A percentile compares a stretch with the other conserved stretches of the same genome.
Conservation (phyloP, 2,329 filamentous ascomycete genomes). For the Eutypa lata region DNA sequence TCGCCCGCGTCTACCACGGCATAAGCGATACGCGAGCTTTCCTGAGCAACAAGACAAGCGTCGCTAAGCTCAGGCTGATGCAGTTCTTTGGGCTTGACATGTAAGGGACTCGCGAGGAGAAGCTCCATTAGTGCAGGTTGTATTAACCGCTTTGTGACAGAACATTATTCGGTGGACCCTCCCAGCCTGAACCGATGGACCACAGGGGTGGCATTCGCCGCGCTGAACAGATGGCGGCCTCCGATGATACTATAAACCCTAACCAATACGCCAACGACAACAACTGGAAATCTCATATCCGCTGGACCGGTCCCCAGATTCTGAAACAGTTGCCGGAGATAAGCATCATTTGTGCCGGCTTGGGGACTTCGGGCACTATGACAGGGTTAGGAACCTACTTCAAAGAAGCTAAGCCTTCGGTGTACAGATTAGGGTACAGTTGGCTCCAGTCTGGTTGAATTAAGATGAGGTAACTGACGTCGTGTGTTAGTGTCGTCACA, state of each 20-base stretch:
- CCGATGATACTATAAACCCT: conserved; percentile 45
- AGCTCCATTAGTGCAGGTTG: too few relatives aligned
- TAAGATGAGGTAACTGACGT: conserved; percentile 1
- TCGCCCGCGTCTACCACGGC: conserved; percentile 48
- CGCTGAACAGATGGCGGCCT: conserved; percentile 40
- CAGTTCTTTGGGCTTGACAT: conserved; percentile 58
- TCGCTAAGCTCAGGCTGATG: conserved; percentile 52
- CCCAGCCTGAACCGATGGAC: conserved; percentile 54
- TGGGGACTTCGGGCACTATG: conserved; percentile 56
- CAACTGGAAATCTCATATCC: conserved; percentile 52
- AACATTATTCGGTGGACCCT: conserved; percentile 56
- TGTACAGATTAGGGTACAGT: conserved; percentile 31
- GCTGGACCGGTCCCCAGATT: conserved; percentile 60
- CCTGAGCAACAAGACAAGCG: conserved; percentile 56
- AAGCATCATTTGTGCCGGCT: conserved; percentile 52
- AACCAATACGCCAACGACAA: conserved; percentile 55
- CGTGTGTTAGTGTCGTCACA: conserved; percentile 47
- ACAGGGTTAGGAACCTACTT: conserved; percentile 50
- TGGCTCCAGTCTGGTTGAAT: conserved; percentile 1
- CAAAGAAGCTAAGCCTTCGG: conserved; percentile 46
- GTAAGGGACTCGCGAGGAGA: conserved; percentile 29
- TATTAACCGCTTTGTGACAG: conserved; percentile 20
- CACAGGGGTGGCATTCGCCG: conserved; percentile 50
- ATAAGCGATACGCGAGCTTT: conserved; percentile 52
- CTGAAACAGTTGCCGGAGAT: conserved; percentile 54